A percentile compares a stretch with the other conserved stretches of the same genome.
Evolutionary conservation across 2,329 filamentous ascomycete species (phyloP).

Genomic region (Epicoccum nigrum): DNA sequence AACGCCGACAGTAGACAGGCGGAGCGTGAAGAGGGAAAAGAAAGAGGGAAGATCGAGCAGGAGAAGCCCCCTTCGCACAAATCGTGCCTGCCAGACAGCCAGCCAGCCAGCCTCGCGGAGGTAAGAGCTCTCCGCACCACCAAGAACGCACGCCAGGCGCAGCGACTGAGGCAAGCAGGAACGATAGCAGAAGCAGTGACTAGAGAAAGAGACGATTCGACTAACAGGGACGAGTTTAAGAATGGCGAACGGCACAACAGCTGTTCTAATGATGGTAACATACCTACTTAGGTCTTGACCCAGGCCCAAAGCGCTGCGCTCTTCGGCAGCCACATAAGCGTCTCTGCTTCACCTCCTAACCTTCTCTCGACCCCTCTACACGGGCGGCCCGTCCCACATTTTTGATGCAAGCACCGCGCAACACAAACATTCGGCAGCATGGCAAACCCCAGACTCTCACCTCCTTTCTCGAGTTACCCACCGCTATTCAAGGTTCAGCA

Average conservation of each 20-base stretch:
- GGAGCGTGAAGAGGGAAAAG: slow-evolving; percentile 2
- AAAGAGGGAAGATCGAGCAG: not conserved
- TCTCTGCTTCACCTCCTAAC: not conserved
- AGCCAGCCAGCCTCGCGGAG: too few relatives aligned
- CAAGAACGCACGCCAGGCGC: not conserved
- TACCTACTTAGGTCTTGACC: slow-evolving; percentile 6
- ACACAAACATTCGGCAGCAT: slow-evolving; percentile 2
- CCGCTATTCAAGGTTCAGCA: not conserved
- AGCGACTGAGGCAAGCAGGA: not conserved
- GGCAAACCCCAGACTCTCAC: not conserved
- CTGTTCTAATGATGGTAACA: slow-evolving; percentile 3
- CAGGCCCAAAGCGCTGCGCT: not conserved
- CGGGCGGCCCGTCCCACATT: not conserved
- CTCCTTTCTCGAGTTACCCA: not conserved
- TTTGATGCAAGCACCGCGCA: not conserved
- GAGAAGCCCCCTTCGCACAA: not conserved
- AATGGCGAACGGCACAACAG: slow-evolving; percentile 1
- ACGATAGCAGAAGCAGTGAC: not conserved
- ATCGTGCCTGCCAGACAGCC: slow-evolving; percentile 7
- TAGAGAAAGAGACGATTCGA: not conserved
- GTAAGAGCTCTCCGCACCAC: not conserved
- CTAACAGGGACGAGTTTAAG: not conserved
- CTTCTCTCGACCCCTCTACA: not conserved
- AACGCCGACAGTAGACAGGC: slow-evolving; percentile 21
- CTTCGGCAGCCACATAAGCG: not conserved